Evolutionary conservation across 2,329 filamentous ascomycete genomes (phyloP), one percentile per base, ranked within the genome.

Genomic region (Talaromyces sp.): DNA sequence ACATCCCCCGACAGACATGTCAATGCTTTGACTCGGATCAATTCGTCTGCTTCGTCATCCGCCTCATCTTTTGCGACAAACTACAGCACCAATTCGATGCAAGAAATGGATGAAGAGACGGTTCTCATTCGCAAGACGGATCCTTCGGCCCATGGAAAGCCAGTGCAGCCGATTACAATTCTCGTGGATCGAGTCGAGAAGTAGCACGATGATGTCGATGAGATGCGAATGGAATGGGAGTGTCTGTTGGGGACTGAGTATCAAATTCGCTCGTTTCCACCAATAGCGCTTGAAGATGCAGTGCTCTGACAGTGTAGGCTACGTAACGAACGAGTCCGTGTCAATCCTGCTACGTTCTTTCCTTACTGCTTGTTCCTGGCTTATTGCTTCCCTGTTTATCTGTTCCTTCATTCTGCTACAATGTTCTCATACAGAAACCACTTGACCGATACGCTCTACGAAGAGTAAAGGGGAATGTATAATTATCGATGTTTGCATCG

Each of bases 21-120:
- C 47, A 47, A 47, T 61, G 13, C 3, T 31, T 27, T 57, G 39
- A 60, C 61, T 61, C 60, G 61, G 47, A 63, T 43, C 41, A 50
- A 56, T 39, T 66, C 54, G 9, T 59, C 52, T 19, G 47, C 52
- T 14, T 60, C 64, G 8, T 60, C 56, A 47, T 59, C 56, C 11
- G 14, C 43, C 37, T 63, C 52, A 22, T 59, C 60, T 22, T 3
- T 63, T 57, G 50, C 60, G 14, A 56, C 61, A 57, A 63, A 27
- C 11, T 39, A 57, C 19, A 47, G 31, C 35, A 27, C 9, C 2
- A 54, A 33, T 37, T 31, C 19, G 22, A 41, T 52, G 39, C 39
- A 57, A 27, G 39, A 63, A 24, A 31, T 27, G 35, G 47, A n/a
- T 27, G 39, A 16, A 11, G 10, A 56, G 22, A 35, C 33, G 19